Evolutionary conservation across 208 protist species (phyloP).

Genomic region (Leptomonas seymouri): DNA sequence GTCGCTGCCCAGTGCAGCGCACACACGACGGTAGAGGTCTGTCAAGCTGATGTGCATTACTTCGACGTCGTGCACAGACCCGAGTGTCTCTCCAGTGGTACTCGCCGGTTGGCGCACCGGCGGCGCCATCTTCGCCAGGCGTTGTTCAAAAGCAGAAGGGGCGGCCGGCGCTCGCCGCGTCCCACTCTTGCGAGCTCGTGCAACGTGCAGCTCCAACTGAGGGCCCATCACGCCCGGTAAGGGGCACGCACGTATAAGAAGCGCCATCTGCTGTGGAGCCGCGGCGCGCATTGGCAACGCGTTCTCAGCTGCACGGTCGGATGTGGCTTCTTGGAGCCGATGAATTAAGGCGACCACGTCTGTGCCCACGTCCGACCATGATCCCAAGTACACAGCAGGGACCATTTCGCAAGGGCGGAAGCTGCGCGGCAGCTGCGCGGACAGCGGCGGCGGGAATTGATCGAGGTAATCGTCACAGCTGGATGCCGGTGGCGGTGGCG

Average conservation of each 20-base stretch:
- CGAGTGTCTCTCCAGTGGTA: not conserved
- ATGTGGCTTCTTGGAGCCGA: constrained; percentile 15
- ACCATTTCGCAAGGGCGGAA: constrained; percentile 67
- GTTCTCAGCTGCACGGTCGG: not conserved
- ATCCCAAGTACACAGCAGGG: constrained; percentile 62
- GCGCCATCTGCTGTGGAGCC: constrained; percentile 29
- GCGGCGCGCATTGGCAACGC: not conserved
- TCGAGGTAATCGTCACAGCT: not conserved
- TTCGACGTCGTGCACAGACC: constrained; percentile 8
- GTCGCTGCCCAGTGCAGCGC: not conserved
- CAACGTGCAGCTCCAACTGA: constrained; percentile 26
- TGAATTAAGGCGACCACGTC: constrained; percentile 28
- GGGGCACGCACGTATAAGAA: constrained; percentile 44
- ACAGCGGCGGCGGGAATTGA: constrained; percentile 19
- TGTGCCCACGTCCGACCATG: constrained; percentile 39
- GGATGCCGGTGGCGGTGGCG: not conserved
- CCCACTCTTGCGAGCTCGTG: constrained; percentile 6
- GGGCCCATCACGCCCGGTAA: constrained; percentile 13
- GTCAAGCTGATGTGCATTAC: constrained; percentile 7
- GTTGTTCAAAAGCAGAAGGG: not conserved
- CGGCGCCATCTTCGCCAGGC: not conserved
- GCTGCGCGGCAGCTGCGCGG: constrained; percentile 24
- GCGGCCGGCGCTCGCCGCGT: not conserved
- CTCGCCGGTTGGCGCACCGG: not conserved
- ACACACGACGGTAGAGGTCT: constrained; percentile 13